These are phyloP conservation scores for Aegilops speltoides DNA, from an alignment of 176 grass and related monocot genomes.

Conservation along the genomic window DNA sequence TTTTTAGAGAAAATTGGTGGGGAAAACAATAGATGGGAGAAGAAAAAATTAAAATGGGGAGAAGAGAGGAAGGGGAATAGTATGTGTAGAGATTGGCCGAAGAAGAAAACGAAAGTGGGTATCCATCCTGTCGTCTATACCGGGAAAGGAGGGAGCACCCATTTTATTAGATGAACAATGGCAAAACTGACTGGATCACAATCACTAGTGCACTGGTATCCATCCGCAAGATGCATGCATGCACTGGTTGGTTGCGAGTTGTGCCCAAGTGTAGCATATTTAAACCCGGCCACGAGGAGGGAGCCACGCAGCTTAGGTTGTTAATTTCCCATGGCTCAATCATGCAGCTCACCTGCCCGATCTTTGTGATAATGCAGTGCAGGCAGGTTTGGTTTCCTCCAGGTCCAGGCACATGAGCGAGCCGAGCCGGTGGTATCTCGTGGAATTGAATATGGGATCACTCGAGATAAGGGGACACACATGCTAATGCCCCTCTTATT, in stretches of 20 bases:
- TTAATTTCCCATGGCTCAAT: conserved; percentile 24
- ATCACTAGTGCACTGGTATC: neutral
- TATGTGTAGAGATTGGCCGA: no score
- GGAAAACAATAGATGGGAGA: no score
- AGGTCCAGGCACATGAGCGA: conserved; percentile 42
- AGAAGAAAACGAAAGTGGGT: no score
- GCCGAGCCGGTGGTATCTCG: conserved; percentile 31
- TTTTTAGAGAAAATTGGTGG: no score
- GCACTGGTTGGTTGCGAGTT: conserved; percentile 13
- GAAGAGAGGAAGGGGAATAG: no score
- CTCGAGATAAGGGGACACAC: conserved; percentile 52
- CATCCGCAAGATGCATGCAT: conserved; percentile 9
- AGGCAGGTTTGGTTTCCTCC: conserved; percentile 19
- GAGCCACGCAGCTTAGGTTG: conserved; percentile 17
- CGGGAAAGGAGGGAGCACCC: neutral
- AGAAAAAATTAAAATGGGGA: no score
- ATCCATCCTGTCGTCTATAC: neutral
- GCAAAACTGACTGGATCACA: neutral
- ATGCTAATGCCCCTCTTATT: conserved; percentile 45
- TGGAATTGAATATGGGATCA: conserved; percentile 35
- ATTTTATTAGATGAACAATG: neutral
- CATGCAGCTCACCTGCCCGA: conserved; percentile 59
- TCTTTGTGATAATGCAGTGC: conserved; percentile 30
- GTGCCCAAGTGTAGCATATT: conserved; percentile 32
- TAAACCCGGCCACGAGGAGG: conserved; percentile 30